Base-by-base conservation (phyloP, 352 stramenopile genomes). In the Phytophthora tubulina region DNA sequence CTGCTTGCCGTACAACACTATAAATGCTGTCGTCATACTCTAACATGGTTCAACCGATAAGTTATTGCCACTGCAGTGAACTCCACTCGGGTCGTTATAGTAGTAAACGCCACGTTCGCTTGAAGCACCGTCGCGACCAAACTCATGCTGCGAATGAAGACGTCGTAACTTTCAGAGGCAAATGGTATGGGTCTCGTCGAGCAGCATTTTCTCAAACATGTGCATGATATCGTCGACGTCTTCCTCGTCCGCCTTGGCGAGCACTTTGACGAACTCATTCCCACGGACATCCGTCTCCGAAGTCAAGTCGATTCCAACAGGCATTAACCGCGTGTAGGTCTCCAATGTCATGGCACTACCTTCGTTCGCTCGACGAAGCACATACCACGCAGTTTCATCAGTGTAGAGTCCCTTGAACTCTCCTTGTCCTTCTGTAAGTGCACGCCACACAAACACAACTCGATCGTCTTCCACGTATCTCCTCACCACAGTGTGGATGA, bases 381-480 rank as follows among this genome's bases (percentile, higher is more conserved):
- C 60, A 33, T 73, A 76, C 80, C 80, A 88, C 17, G 72, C 80
- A 0, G 70, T 85, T 42, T 88, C 75, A 30, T 88, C 72, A 45
- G 77, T 80, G 44, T 75, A 72, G 66, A 85, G 65, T 0, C 65
- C 70, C 36, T 66, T 70, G n/a, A 70, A 69, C 36, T 38, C 45
- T 7, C 73, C 53, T 31, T 77, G 68, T n/a, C 75, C 72, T 48
- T 83, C 70, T 1, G 59, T 69, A 8, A 80, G 61, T 3, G 67
- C 64, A 13, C 78, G 76, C 78, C 76, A 86, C 15, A 86, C 76
- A 6, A 85, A 65, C 67, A 86, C 81, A 49, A 83, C 70, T 17
- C 81, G 76, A 33, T 80, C 60, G 0, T 31, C 42, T 45, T 86
- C 76, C 1, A 75, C 64, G 39, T 80, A 89, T 51, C 70, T 53